Base-by-base conservation (phyloP, 805 yeast species). In the Metschnikowia kofuensis region DNA sequence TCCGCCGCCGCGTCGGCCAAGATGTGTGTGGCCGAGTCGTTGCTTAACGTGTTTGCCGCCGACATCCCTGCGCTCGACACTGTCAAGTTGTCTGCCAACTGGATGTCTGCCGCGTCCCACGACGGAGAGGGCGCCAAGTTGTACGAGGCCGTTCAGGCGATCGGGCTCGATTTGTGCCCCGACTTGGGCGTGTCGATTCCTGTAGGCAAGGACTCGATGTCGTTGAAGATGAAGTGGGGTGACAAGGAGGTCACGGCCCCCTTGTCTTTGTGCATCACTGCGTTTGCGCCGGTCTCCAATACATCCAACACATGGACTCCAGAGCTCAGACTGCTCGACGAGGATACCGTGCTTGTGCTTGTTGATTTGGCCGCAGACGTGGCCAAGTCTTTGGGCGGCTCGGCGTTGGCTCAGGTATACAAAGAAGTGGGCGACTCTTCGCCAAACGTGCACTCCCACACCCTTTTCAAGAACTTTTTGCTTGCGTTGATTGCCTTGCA, bases 141-240 rank as follows among this genome's bases (percentile, higher is more conserved):
- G 53, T 94, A 92, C 65, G 97, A 90, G 69, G 99, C 97, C 41
- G 99, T 94, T 41, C 91, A 90, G 70, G 98, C 98, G 5, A 83
- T 94, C 61, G 97, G 97, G 58, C 65, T 91, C 63, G 97, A 89
- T 56, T 77, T 95, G 60, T 94, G 99, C 71, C 97, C 98, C 21
- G 92, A 81, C 51, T 78, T 94, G 56, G 97, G 96, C 39, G 72
- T 94, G 53, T 78, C 95, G 16, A 89, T 94, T 50, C 99, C 99
- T 12, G 99, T 94, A 35, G 99, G 99, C 58, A 94, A 94, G 73
- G 99, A 94, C 69, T 90, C 97, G 34, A 90, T 94, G 97, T 90
- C 98, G 21, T 92, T 94, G 99, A 89, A 90, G 74, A 94, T 94
- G 98, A 85, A 86, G 62, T 94, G 99, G 99, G 88, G 79, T 43